Base-by-base conservation (phyloP, 2,329 filamentous ascomycete genomes). In the Colletotrichum sp. region DNA sequence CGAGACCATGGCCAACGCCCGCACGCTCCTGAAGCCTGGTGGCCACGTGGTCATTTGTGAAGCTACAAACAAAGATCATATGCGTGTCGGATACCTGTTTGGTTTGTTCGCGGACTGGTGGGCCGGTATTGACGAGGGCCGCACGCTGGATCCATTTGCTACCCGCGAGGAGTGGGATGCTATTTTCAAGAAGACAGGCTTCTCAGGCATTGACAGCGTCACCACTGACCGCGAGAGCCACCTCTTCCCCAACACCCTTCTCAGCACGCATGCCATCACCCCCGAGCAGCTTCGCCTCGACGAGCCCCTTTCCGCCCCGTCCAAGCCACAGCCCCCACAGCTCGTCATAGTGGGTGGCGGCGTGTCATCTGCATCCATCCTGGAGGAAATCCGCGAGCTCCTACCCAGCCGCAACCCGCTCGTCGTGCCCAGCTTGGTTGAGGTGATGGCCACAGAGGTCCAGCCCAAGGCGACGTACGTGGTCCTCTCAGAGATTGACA, bases 81-180 rank as follows among this genome's bases (percentile, higher is more conserved):
- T 79, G 10, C 81, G 81, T 63, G 80, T 52, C 4, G 66, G 66
- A 10, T 73, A 36, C 39, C 44, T 69, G 12, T 69, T 73, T 21
- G 66, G 83, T 67, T 71, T n/a, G 75, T 81, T 85, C 9, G 71
- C 78, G 5, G 82, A 81, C 18, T 84, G 82, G 81, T 83, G 80
- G 79, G 63, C 80, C 5, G 81, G 80, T 16, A 39, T 60, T 0
- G 71, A 79, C 10, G 81, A 82, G 9, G 80, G 77, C 10, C 76
- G 80, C 10, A 16, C 44, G 4, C 64, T 68, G 7, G 68, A 66
- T 82, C 84, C 12, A 80, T 78, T 52, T n/a, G 73, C 83, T 13
- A 52, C 76, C 1, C 30, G 71, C 0, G 72, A 80, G 0, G 21
- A 76, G 15, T 85, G 83, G 84, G 76, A 81, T 9, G 18, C 30